Conservation (phyloP, 371 early-diverging fungal species). For the Umbelopsis sp. region DNA sequence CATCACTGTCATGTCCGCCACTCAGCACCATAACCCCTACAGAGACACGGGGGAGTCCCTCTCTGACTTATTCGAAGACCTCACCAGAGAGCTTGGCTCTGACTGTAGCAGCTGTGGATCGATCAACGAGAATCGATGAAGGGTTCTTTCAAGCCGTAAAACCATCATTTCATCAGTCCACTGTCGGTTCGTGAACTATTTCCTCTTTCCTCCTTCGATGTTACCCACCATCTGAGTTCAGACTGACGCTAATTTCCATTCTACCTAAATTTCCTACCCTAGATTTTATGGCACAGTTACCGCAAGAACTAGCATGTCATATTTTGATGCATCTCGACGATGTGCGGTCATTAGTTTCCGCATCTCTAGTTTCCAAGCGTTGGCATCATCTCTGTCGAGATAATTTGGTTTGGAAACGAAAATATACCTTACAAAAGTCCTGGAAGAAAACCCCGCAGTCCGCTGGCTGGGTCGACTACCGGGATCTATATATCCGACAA, state of each 20-base stretch:
- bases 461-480: slow-evolving; percentile 22
- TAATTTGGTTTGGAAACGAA: slow-evolving; percentile 26
- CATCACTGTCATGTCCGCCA: slow-evolving; percentile 6
- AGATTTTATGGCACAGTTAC: slow-evolving; percentile 20
- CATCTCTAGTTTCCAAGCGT: slow-evolving; percentile 21
- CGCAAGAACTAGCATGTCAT: slow-evolving; percentile 26
- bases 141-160: slow-evolving; percentile 1
- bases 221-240: neutral
- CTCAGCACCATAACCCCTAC: neutral
- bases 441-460: slow-evolving; percentile 4
- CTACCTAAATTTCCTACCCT: neutral
- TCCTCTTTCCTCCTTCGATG: neutral
- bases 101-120: neutral
- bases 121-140: slow-evolving; percentile 7
- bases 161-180: neutral
- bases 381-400: slow-evolving; percentile 26
- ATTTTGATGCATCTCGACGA: slow-evolving; percentile 26
- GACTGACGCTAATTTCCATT: neutral
- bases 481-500: slow-evolving; percentile 25
- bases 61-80: neutral
- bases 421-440: slow-evolving; percentile 24
- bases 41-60: neutral
- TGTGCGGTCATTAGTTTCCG: slow-evolving; percentile 21
- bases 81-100: neutral
- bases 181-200: slow-evolving; percentile 1